A percentile compares a stretch with the other conserved stretches of the same genome.
Evolutionary conservation across 2,329 filamentous ascomycete genomes (phyloP).

Genomic region (Beauveria sp.): DNA sequence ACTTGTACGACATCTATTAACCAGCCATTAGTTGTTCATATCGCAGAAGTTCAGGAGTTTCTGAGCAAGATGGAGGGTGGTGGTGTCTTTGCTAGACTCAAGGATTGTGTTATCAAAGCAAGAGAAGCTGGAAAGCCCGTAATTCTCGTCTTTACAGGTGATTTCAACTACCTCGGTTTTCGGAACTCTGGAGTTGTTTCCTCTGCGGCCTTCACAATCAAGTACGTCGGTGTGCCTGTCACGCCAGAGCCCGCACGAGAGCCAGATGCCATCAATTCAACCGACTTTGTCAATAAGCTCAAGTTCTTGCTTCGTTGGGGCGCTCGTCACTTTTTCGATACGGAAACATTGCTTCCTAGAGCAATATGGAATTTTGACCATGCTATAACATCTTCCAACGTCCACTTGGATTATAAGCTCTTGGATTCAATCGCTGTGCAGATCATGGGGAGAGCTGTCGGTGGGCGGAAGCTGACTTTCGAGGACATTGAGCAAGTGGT

Average conservation of each 20-base stretch:
- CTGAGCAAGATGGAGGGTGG: too few relatives aligned
- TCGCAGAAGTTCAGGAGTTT: neutral
- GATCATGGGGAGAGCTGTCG: neutral
- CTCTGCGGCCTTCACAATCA: neutral
- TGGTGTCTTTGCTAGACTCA: neutral
- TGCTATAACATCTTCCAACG: too few relatives aligned
- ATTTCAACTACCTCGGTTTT: fast-evolving
- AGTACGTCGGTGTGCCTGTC: neutral
- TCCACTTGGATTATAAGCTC: neutral
- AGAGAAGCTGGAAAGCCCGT: neutral
- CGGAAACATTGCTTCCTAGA: neutral
- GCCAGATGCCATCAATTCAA: neutral
- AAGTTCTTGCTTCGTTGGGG: neutral
- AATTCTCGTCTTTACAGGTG: neutral
- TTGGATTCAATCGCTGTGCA: neutral
- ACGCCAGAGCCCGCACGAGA: neutral
- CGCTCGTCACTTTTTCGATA: neutral
- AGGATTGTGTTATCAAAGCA: neutral
- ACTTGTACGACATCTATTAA: too few relatives aligned
- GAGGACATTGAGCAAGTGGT: neutral
- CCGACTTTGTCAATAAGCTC: neutral
- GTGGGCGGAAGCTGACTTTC: neutral
- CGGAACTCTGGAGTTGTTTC: neutral
- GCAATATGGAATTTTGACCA: neutral
- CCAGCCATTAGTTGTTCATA: neutral